Evolutionary conservation across 2,329 filamentous ascomycete genomes (phyloP).

Genomic region (Calonectria fujianensis): DNA sequence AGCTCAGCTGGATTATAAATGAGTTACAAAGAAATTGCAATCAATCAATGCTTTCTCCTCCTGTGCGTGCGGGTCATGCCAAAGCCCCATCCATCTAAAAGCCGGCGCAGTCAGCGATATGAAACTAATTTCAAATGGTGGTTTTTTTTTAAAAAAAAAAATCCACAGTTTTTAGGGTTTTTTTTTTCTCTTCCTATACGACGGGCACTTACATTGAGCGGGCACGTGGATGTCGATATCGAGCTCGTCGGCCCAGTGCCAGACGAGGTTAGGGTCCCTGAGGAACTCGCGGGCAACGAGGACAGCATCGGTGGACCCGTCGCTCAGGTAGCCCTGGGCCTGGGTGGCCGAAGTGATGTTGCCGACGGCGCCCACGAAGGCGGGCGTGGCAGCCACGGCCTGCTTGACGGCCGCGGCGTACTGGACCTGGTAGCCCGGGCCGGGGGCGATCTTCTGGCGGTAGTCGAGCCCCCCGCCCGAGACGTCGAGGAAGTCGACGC

Average conservation of each 20-base stretch:
- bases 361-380: conserved; percentile 66
- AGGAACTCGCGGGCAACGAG: conserved; percentile 71
- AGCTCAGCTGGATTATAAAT: conserved; percentile 3
- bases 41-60: conserved; percentile 46
- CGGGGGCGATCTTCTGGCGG: conserved; percentile 73
- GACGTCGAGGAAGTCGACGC: conserved; percentile 84
- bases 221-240: conserved; percentile 66
- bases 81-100: conserved; percentile 52
- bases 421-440: conserved; percentile 81
- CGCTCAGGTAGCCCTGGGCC: conserved; percentile 67
- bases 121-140: background rate
- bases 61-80: conserved; percentile 53
- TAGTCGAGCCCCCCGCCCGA: conserved; percentile 79
- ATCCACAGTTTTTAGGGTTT: background rate
- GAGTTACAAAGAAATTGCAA: background rate
- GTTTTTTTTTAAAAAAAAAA: background rate
- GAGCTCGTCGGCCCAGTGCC: conserved; percentile 72
- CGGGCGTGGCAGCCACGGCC: conserved; percentile 75
- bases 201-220: conserved; percentile 54
- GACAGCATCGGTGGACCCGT: conserved; percentile 67
- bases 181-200: background rate
- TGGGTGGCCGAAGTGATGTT: conserved; percentile 64
- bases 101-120: conserved; percentile 13
- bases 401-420: conserved; percentile 81
- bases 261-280: conserved; percentile 73